phyloP scores from a whole-genome alignment of 2,329 filamentous ascomycete genomes.

The Parastagonospora avenae region DNA sequence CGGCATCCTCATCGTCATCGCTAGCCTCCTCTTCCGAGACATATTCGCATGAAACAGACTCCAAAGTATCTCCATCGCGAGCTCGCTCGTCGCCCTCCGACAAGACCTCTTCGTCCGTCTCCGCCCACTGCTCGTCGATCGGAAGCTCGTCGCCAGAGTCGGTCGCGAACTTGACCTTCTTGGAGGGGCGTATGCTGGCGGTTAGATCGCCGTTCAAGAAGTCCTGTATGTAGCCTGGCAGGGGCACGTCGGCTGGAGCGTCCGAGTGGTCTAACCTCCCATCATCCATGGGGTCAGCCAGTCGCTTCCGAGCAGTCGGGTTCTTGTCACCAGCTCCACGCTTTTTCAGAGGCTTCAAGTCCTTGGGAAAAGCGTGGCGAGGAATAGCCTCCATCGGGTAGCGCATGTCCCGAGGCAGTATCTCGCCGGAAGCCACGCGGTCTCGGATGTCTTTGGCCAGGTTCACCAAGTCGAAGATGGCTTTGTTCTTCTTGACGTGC shows the following conservation, averaged over 20 bases:
- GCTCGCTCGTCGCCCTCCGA: too few relatives aligned
- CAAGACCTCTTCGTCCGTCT: too few relatives aligned
- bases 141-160: too few relatives aligned
- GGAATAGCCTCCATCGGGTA: conserved; percentile 3
- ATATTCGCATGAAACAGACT: too few relatives aligned
- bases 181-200: too few relatives aligned
- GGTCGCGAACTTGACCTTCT: too few relatives aligned
- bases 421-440: not conserved
- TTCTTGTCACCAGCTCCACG: not conserved
- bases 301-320: not conserved
- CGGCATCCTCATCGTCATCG: too few relatives aligned
- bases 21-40: too few relatives aligned
- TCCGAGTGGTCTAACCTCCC: not conserved
- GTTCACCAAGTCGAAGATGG: conserved; percentile 4
- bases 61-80: too few relatives aligned
- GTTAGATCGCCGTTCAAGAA: too few relatives aligned
- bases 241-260: not conserved
- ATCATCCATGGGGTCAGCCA: not conserved
- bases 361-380: not conserved
- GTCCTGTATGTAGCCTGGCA: not conserved
- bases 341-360: too few relatives aligned
- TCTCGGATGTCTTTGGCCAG: not conserved
- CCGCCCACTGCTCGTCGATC: too few relatives aligned
- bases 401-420: conserved; percentile 2
- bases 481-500: conserved; percentile 13